These are phyloP conservation scores for Fusarium domesticum DNA, from an alignment of 2,329 filamentous ascomycete species.

Conservation along the genomic window DNA sequence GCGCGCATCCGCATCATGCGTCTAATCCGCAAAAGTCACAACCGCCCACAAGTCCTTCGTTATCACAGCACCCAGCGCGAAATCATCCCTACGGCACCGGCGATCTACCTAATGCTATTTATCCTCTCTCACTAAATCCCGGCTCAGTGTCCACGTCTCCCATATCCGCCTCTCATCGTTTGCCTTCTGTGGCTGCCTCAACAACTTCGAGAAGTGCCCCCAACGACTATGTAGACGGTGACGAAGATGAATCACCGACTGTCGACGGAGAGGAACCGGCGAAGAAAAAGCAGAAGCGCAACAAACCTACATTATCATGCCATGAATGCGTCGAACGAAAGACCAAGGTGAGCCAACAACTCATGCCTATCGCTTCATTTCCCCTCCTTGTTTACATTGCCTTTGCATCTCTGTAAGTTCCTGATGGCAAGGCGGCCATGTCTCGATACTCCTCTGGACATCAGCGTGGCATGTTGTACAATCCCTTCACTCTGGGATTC, in stretches of 20 bases:
- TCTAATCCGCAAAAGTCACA: constrained; percentile 14
- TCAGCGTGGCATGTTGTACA: no score
- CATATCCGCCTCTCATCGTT: constrained; percentile 24
- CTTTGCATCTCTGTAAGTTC: constrained; percentile 2
- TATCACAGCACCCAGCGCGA: constrained; percentile 18
- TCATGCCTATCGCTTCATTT: constrained; percentile 3
- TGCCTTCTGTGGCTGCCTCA: constrained; percentile 23
- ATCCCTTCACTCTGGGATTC: no score
- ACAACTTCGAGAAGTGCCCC: constrained; percentile 16
- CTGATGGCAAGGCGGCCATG: no score
- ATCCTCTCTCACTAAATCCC: constrained; percentile 24
- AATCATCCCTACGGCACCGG: constrained; percentile 21
- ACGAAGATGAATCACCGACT: constrained; percentile 22
- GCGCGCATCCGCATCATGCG: constrained; percentile 26
- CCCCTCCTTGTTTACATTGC: constrained; percentile 5
- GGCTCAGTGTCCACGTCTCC: constrained; percentile 30
- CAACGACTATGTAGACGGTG: constrained; percentile 18
- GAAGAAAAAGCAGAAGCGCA: constrained; percentile 75
- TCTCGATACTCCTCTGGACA: no score
- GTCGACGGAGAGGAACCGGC: constrained; percentile 39
- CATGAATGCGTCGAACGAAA: constrained; percentile 79
- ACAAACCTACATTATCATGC: constrained; percentile 78
- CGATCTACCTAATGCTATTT: constrained; percentile 9
- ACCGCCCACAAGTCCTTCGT: constrained; percentile 18
- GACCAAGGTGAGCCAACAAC: constrained; percentile 58